A percentile compares a stretch with the other conserved stretches of the same genome.
Evolutionary conservation across 208 protist species (phyloP).

Genomic region (Herpetomonas tarakana): DNA sequence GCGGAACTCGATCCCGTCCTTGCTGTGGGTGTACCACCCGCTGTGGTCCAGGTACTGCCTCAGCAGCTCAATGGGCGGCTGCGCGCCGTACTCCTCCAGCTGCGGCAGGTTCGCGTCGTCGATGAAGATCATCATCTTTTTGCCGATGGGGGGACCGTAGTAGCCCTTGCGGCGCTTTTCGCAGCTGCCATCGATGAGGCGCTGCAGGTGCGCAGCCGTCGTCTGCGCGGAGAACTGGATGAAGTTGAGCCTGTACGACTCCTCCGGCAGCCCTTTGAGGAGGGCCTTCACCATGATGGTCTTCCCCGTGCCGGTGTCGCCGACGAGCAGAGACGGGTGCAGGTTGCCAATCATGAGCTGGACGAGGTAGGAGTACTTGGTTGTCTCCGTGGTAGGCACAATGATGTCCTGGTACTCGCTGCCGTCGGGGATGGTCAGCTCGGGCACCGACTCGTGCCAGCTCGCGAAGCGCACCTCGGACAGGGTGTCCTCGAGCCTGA

Average conservation of each 20-base stretch:
- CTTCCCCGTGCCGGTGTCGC: slow-evolving; percentile 96
- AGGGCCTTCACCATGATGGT: slow-evolving; percentile 93
- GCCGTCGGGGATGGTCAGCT: slow-evolving; percentile 76
- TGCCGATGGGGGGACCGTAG: slow-evolving; percentile 95
- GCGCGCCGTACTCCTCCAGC: slow-evolving; percentile 95
- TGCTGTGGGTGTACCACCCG: slow-evolving; percentile 96
- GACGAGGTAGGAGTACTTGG: slow-evolving; percentile 91
- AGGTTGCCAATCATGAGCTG: slow-evolving; percentile 76
- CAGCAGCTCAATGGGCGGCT: slow-evolving; percentile 96
- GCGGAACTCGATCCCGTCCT: slow-evolving; percentile 87
- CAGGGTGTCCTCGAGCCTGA: slow-evolving; percentile 57
- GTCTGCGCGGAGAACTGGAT: slow-evolving; percentile 97
- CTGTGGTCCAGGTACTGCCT: slow-evolving; percentile 96
- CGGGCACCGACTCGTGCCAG: slow-evolving; percentile 81
- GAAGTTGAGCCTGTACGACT: slow-evolving; percentile 84
- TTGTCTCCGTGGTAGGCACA: slow-evolving; percentile 93
- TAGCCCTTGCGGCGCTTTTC: slow-evolving; percentile 94
- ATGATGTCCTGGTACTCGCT: slow-evolving; percentile 94
- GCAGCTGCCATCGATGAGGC: slow-evolving; percentile 93
- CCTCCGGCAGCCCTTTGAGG: slow-evolving; percentile 73
- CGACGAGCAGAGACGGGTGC: slow-evolving; percentile 88
- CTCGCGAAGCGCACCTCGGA: slow-evolving; percentile 71
- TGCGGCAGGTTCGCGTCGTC: slow-evolving; percentile 96
- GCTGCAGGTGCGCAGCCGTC: slow-evolving; percentile 89
- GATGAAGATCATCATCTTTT: slow-evolving; percentile 94